These are phyloP conservation scores for Aspergillus unguis DNA, from an alignment of 2,329 filamentous ascomycete genomes.

Conservation along the genomic window DNA sequence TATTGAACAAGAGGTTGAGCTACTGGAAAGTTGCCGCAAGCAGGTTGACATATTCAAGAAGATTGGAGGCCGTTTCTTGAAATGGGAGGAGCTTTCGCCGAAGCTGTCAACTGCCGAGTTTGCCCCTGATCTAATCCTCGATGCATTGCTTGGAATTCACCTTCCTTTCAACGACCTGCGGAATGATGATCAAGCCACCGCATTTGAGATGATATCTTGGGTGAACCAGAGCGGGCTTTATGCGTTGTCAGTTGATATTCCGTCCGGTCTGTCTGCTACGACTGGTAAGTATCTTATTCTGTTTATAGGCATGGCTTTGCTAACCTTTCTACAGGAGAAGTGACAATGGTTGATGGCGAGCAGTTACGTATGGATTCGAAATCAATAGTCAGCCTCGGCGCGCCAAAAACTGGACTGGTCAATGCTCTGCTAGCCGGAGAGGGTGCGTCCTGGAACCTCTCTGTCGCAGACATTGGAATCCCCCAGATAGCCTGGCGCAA, in stretches of 20 bases:
- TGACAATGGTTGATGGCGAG: slow-evolving; percentile 65
- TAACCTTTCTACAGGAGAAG: slow-evolving; percentile 41
- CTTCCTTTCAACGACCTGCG: slow-evolving; percentile 85
- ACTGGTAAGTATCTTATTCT: slow-evolving; percentile 60
- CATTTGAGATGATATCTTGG: slow-evolving; percentile 90
- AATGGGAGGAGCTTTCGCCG: slow-evolving; percentile 57
- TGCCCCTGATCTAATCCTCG: slow-evolving; percentile 76
- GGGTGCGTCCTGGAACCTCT: slow-evolving; percentile 66
- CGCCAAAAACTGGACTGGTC: slow-evolving; percentile 79
- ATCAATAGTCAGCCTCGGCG: slow-evolving; percentile 79
- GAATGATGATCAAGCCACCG: slow-evolving; percentile 74
- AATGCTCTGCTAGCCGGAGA: slow-evolving; percentile 67
- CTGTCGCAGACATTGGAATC: slow-evolving; percentile 83
- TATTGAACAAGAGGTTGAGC: slow-evolving; percentile 74
- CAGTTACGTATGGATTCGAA: slow-evolving; percentile 77
- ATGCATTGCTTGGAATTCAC: slow-evolving; percentile 82
- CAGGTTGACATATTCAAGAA: slow-evolving; percentile 82
- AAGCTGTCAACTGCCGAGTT: slow-evolving; percentile 54
- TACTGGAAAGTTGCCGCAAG: slow-evolving; percentile 74
- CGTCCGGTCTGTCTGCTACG: slow-evolving; percentile 79
- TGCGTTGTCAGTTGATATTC: slow-evolving; percentile 84
- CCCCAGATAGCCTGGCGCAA: slow-evolving; percentile 80
- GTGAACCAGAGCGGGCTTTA: slow-evolving; percentile 81
- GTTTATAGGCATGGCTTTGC: no score
- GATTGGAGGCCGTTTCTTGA: slow-evolving; percentile 70